Evolutionary conservation across 1,284 basidiomycete species (phyloP).

Genomic region (Agroathelia rolfsii): DNA sequence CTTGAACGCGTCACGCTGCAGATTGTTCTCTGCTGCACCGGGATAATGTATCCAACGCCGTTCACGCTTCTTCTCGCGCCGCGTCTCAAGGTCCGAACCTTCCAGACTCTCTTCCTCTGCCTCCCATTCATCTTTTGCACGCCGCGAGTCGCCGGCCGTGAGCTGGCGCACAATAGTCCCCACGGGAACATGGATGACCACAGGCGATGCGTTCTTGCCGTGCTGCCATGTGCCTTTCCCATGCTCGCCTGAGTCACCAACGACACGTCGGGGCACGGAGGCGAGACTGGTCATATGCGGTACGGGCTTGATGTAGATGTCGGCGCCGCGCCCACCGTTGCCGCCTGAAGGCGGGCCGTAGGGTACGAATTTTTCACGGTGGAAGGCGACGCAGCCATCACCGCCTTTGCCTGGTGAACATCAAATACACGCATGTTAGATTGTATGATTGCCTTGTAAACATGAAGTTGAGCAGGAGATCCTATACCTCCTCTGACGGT

Average conservation of each 20-base stretch:
- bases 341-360: constrained; percentile 85
- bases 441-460: constrained; percentile 8
- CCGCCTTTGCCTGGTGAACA: constrained; percentile 69
- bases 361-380: constrained; percentile 69
- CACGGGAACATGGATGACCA: constrained; percentile 73
- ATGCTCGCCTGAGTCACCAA: constrained; percentile 55
- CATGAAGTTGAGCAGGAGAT: constrained; percentile 8
- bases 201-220: constrained; percentile 64
- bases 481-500: constrained; percentile 62
- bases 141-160: constrained; percentile 48
- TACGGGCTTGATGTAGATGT: constrained; percentile 76
- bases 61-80: constrained; percentile 49
- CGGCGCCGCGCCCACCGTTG: constrained; percentile 80
- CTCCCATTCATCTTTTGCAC: constrained; percentile 56
- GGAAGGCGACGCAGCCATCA: constrained; percentile 75
- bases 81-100: constrained; percentile 35
- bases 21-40: constrained; percentile 49
- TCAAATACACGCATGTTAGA: constrained; percentile 14
- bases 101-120: constrained; percentile 52
- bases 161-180: constrained; percentile 84
- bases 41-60: constrained; percentile 78
- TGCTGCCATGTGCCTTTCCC: constrained; percentile 82
- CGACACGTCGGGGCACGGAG: constrained; percentile 57
- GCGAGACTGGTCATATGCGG: constrained; percentile 70
- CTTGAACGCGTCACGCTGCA: constrained; percentile 56